phyloP scores from a whole-genome alignment of 2,329 filamentous ascomycete species.

The Xylaria sp. region DNA sequence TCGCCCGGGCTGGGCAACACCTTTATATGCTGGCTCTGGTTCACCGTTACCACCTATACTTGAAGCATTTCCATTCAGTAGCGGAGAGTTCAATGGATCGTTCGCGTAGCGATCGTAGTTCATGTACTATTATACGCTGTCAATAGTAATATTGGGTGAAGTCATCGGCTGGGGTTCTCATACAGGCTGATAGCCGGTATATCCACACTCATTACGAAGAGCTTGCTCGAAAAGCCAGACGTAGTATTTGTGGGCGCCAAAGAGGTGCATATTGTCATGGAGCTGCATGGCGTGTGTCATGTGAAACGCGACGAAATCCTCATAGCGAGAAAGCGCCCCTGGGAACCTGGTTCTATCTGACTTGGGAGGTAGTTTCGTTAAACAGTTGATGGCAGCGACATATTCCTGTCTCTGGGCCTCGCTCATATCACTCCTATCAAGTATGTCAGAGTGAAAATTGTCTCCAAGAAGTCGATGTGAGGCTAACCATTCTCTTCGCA shows the following conservation, averaged over 20 bases:
- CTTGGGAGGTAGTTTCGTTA: constrained; percentile 46
- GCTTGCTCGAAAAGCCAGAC: constrained; percentile 49
- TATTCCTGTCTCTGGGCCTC: constrained; percentile 47
- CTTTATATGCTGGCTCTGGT: constrained; percentile 44
- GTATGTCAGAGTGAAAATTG: constrained; percentile 14
- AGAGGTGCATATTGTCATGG: constrained; percentile 46
- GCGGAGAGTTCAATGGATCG: constrained; percentile 60
- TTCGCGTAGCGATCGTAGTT: constrained; percentile 63
- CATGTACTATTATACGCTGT: constrained; percentile 54
- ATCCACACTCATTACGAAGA: constrained; percentile 50
- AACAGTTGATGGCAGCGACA: constrained; percentile 45
- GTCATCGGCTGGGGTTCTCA: constrained; percentile 5
- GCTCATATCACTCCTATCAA: constrained; percentile 48
- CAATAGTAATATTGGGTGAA: constrained; percentile 7
- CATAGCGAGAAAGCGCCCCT: constrained; percentile 48
- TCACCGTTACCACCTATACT: constrained; percentile 61
- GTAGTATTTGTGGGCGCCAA: constrained; percentile 49
- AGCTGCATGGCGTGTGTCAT: constrained; percentile 48
- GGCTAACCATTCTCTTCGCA: constrained; percentile 48
- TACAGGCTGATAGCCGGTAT: constrained; percentile 50
- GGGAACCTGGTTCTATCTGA: constrained; percentile 43
- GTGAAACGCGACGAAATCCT: constrained; percentile 49
- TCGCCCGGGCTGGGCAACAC: constrained; percentile 47
- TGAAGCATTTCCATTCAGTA: constrained; percentile 65
- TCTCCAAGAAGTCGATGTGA: background rate